These are phyloP conservation scores for Chloris gayana DNA, from an alignment of 176 grass and related monocot genomes.

Conservation along the genomic window DNA sequence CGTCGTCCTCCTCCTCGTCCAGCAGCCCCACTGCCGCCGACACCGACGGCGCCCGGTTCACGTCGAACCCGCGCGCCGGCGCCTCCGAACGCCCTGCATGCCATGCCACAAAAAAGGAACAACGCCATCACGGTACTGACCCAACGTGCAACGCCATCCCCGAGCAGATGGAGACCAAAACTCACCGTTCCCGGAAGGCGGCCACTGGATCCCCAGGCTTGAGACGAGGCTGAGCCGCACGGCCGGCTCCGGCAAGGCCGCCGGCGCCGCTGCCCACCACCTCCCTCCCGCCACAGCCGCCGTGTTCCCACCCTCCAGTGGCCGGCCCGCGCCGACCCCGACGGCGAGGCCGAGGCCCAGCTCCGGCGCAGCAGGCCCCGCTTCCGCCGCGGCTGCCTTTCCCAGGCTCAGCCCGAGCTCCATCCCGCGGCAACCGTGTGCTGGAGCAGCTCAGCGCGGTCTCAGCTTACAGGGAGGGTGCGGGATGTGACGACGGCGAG, in stretches of 20 bases:
- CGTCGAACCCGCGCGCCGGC: conserved; percentile 61
- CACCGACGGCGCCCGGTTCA: conserved; percentile 60
- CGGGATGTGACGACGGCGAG: not conserved
- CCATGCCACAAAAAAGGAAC: not conserved
- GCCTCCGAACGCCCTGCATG: conserved; percentile 43
- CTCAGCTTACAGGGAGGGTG: too few species aligned
- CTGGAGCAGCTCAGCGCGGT: not conserved
- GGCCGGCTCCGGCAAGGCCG: conserved; percentile 37
- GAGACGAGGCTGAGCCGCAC: conserved; percentile 62
- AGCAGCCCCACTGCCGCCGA: conserved; percentile 7
- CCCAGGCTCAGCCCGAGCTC: conserved; percentile 79
- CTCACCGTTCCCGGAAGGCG: conserved; percentile 29
- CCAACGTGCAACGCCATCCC: not conserved
- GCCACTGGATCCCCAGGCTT: conserved; percentile 51
- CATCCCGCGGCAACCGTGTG: conserved; percentile 30
- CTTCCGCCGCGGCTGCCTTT: conserved; percentile 32
- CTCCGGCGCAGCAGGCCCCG: conserved; percentile 27
- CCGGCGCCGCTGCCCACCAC: conserved; percentile 18
- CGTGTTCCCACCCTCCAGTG: not conserved
- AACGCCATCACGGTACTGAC: not conserved
- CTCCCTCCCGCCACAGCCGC: not conserved
- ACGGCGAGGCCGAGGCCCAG: conserved; percentile 58
- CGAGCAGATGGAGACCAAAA: not conserved
- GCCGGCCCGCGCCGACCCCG: conserved; percentile 19
- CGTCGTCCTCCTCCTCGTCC: conserved; percentile 47